Percentiles rank a stretch among this genome's conserved stretches.
phyloP scores from a whole-genome alignment of 1,139 yeast species.

The Blastobotrys illinoisensis region DNA sequence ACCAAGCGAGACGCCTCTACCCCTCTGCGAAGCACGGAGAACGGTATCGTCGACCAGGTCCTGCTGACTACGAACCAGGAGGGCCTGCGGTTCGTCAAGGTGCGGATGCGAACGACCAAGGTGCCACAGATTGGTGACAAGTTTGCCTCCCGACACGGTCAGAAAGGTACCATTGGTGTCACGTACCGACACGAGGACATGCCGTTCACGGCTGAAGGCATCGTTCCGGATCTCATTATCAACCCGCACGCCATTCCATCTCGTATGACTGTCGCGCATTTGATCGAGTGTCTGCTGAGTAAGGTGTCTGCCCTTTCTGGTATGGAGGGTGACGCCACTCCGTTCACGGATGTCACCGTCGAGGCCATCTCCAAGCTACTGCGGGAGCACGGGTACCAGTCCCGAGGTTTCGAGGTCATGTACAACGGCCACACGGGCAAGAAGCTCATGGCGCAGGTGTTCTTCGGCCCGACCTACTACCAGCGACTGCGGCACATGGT shows the following conservation, averaged over 20 bases:
- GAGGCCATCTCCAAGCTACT: conserved; percentile 89
- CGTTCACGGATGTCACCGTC: conserved; percentile 95
- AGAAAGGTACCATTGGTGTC: conserved; percentile 99
- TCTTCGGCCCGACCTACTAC: conserved; percentile 98
- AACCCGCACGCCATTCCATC: conserved; percentile 99
- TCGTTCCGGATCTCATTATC: conserved; percentile 94
- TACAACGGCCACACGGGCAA: conserved; percentile 98
- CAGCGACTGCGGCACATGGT: conserved; percentile 99
- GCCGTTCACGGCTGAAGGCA: conserved; percentile 97
- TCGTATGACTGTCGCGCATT: conserved; percentile 99
- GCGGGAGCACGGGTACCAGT: conserved; percentile 94
- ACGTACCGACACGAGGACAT: conserved; percentile 97
- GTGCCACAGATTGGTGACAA: conserved; percentile 99
- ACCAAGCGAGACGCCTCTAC: conserved; percentile 98
- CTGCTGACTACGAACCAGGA: conserved; percentile 95
- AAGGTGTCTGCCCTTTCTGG: conserved; percentile 95
- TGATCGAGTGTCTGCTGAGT: conserved; percentile 93
- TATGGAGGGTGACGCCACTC: conserved; percentile 98
- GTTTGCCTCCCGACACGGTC: conserved; percentile 99
- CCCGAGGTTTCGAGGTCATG: conserved; percentile 98
- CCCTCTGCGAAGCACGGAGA: conserved; percentile 92
- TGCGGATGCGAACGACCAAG: conserved; percentile 97
- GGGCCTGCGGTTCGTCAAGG: conserved; percentile 95
- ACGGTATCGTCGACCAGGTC: conserved; percentile 98
- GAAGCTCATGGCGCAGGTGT: conserved; percentile 94